Evolutionary conservation across 2,329 filamentous ascomycete genomes (phyloP).

Genomic region (Hypomyces rosellus): DNA sequence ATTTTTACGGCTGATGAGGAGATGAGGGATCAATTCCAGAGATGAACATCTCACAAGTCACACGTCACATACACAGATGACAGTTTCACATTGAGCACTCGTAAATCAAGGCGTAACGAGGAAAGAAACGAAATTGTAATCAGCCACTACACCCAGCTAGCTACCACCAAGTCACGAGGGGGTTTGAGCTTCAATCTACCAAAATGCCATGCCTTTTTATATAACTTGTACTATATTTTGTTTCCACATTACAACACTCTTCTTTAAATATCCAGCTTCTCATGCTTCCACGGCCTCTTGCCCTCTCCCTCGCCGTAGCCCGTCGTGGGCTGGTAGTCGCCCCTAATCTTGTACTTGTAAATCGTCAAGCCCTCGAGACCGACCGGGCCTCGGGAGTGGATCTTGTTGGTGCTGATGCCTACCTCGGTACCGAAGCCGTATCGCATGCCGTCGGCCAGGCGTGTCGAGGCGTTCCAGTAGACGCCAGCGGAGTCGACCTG

Average conservation of each 20-base stretch:
- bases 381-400: slow-evolving; percentile 88
- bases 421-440: slow-evolving; percentile 98
- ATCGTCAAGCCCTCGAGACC: slow-evolving; percentile 93
- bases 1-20: no score
- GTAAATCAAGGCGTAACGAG: no score
- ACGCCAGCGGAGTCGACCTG: slow-evolving; percentile 84
- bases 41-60: no score
- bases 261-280: slow-evolving; percentile 40
- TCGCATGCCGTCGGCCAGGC: slow-evolving; percentile 93
- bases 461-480: slow-evolving; percentile 94
- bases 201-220: not conserved
- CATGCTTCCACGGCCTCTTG: slow-evolving; percentile 53
- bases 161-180: no score
- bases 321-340: slow-evolving; percentile 73
- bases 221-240: not conserved
- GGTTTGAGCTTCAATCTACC: no score
- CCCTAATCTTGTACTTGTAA: slow-evolving; percentile 90
- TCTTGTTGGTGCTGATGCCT: slow-evolving; percentile 98
- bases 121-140: no score
- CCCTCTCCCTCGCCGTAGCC: slow-evolving; percentile 64
- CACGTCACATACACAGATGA: no score
- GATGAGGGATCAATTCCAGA: no score
- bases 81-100: no score
- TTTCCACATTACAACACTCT: no score
- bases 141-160: no score